Evolutionary conservation across 169 alveolate species (phyloP).

Genomic region (Eimeria tenella): DNA sequence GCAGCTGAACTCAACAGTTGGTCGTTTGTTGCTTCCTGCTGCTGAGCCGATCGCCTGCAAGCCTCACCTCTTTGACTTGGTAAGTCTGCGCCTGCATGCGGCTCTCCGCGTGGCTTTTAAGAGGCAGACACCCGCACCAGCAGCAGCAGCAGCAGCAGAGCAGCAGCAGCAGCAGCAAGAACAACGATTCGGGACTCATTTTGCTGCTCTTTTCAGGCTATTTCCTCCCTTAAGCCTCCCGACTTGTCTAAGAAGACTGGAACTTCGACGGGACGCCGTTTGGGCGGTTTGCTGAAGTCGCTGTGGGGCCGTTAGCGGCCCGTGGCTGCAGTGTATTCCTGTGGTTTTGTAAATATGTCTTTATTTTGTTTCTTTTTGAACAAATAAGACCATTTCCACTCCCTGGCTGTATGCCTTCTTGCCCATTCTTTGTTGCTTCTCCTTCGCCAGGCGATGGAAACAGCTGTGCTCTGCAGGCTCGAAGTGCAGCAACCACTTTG

Average conservation of each 20-base stretch:
- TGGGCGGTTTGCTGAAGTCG: conserved; percentile 14
- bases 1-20: conserved; percentile 9
- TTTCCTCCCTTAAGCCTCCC: conserved; percentile 15
- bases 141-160: not conserved
- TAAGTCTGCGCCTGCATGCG: not conserved
- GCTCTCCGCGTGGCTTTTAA: not conserved
- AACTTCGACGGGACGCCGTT: not conserved
- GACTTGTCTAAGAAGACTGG: not conserved
- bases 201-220: not conserved
- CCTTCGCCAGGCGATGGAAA: not conserved
- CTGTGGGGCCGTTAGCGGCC: conserved; percentile 21
- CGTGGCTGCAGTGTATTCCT: not conserved
- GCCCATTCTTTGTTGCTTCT: not conserved
- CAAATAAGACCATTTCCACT: too few species aligned
- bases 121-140: not conserved
- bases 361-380: too few species aligned
- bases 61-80: conserved; percentile 49
- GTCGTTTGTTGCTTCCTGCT: conserved; percentile 3
- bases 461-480: not conserved
- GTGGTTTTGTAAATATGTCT: not conserved
- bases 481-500: not conserved
- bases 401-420: too few species aligned
- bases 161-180: not conserved
- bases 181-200: not conserved
- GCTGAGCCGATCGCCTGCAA: conserved; percentile 33